These are phyloP conservation scores for Hemisphaericaspora lyxosophila DNA, from an alignment of 1,139 yeast genomes.

Conservation along the genomic window DNA sequence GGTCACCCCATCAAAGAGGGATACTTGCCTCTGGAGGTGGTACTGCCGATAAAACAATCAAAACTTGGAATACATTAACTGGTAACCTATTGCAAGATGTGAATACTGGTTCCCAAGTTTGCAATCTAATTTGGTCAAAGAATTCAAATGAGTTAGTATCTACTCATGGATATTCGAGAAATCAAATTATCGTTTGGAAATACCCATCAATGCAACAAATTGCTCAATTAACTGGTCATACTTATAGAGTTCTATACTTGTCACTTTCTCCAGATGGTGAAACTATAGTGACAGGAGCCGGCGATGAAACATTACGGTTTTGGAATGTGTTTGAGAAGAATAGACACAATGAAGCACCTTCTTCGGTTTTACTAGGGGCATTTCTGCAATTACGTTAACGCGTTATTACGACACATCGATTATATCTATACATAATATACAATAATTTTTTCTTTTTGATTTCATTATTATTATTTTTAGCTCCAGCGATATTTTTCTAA, in stretches of 20 bases:
- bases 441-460: neutral
- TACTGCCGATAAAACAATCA: constrained; percentile 86
- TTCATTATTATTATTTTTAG: too few relatives aligned
- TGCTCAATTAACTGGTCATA: constrained; percentile 92
- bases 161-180: constrained; percentile 91
- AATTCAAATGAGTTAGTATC: constrained; percentile 91
- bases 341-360: constrained; percentile 54
- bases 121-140: constrained; percentile 90
- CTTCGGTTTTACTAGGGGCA: constrained; percentile 72
- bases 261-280: constrained; percentile 97
- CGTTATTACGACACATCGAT: neutral
- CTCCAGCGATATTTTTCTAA: too few relatives aligned
- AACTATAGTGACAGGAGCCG: constrained; percentile 98
- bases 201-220: constrained; percentile 91
- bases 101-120: constrained; percentile 94
- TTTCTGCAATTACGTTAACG: constrained; percentile 68
- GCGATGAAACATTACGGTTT: constrained; percentile 91
- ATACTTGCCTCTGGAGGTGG: constrained; percentile 96
- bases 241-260: constrained; percentile 85
- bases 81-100: constrained; percentile 74
- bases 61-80: constrained; percentile 88
- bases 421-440: constrained; percentile 1
- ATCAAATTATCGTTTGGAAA: constrained; percentile 93
- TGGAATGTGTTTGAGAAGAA: constrained; percentile 90
- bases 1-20: constrained; percentile 98